phyloP scores from a whole-genome alignment of 2,329 filamentous ascomycete genomes.

The Xylariales sp. region DNA sequence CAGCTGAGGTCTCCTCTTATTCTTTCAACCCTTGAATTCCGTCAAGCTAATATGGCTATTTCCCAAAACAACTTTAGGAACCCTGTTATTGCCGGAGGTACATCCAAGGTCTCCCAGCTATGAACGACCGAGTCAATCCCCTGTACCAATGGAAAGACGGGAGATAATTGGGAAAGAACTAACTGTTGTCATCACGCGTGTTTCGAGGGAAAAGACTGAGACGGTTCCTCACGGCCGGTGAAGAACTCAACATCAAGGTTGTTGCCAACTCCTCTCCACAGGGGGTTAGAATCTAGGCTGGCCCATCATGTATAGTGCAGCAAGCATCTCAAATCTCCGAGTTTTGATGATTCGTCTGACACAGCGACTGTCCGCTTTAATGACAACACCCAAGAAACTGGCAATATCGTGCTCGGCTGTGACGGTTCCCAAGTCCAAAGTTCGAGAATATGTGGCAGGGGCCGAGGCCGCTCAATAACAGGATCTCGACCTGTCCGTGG shows the following conservation, averaged over 20 bases:
- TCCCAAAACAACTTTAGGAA: neutral
- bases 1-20: too few relatives aligned
- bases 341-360: neutral
- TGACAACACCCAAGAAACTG: neutral
- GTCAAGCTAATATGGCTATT: neutral
- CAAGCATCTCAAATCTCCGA: neutral
- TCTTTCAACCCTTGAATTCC: too few relatives aligned
- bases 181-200: neutral
- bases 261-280: neutral
- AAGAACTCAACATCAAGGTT: neutral
- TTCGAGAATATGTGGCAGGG: constrained; percentile 1
- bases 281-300: neutral
- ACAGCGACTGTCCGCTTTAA: neutral
- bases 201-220: neutral
- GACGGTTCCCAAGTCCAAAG: neutral
- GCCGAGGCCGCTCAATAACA: neutral
- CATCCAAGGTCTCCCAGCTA: too few relatives aligned
- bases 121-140: constrained; percentile 1
- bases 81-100: constrained; percentile 1
- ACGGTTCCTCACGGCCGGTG: neutral
- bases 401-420: neutral
- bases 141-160: neutral
- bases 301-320: neutral
- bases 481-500: neutral
- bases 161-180: neutral